A percentile compares a stretch with the other conserved stretches of the same genome.
phyloP scores from a whole-genome alignment of 2,329 filamentous ascomycete species.

The Metarhizium brunneum region DNA sequence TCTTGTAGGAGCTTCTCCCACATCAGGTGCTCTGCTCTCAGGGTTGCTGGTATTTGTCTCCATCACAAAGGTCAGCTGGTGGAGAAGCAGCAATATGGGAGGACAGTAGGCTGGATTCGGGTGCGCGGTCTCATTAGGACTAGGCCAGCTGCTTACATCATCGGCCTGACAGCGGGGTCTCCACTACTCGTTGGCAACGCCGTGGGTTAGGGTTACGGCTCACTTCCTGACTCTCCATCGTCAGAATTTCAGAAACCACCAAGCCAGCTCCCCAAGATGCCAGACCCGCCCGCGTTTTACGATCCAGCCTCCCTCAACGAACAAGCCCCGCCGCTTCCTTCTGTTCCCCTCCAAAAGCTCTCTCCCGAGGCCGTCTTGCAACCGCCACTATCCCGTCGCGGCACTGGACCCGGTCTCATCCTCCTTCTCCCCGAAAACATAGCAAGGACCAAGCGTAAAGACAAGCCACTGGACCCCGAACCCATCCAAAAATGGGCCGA shows the following conservation, averaged over 20 bases:
- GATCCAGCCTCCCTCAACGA: slow-evolving; percentile 8
- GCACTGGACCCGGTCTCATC: slow-evolving; percentile 23
- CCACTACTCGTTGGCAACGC: too few species aligned
- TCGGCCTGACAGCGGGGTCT: too few species aligned
- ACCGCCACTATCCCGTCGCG: slow-evolving; percentile 20
- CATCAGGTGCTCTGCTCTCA: too few species aligned
- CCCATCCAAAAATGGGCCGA: slow-evolving; percentile 27
- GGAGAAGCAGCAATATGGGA: too few species aligned
- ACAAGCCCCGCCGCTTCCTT: slow-evolving; percentile 5
- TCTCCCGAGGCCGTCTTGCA: slow-evolving; percentile 8
- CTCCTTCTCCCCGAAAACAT: slow-evolving; percentile 2
- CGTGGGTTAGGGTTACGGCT: too few species aligned
- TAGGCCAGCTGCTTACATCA: too few species aligned
- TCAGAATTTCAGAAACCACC: neutral
- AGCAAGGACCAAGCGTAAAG: neutral
- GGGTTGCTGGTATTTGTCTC: too few species aligned
- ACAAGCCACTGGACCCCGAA: slow-evolving; percentile 9
- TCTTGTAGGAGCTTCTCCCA: too few species aligned
- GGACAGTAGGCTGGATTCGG: too few species aligned
- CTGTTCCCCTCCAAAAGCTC: neutral
- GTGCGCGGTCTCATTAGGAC: too few species aligned
- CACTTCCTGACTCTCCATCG: too few species aligned
- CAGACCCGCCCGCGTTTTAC: slow-evolving; percentile 1
- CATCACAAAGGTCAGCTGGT: too few species aligned
- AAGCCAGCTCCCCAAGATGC: neutral